Conservation (phyloP, 1,284 basidiomycete genomes). For the Coniferiporia sulphurascens region DNA sequence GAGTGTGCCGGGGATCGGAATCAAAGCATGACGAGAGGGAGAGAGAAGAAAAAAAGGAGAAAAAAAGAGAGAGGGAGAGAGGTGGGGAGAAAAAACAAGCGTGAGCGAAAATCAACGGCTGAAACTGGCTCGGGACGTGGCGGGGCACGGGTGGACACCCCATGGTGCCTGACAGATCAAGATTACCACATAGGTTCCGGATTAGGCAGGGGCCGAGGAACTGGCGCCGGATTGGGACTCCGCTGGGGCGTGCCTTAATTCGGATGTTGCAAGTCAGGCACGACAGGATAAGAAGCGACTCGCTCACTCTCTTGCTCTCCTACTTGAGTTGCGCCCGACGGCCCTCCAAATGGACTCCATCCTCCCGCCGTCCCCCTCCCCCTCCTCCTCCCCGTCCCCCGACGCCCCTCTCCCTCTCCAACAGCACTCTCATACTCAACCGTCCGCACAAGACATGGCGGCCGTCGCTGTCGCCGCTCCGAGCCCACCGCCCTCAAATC, state of each 20-base stretch:
- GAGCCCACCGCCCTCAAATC: slow-evolving; percentile 8
- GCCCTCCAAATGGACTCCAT: neutral
- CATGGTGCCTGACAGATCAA: neutral
- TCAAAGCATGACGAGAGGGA: neutral
- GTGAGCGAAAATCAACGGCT: neutral
- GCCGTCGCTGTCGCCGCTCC: slow-evolving; percentile 3
- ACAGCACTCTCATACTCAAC: neutral
- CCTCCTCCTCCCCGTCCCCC: neutral
- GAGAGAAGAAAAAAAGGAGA: neutral
- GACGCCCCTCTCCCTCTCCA: neutral
- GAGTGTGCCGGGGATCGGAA: neutral
- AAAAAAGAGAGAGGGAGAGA: neutral
- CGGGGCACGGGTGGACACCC: no score
- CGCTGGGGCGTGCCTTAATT: slow-evolving; percentile 9
- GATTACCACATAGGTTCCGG: neutral
- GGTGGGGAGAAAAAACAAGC: neutral
- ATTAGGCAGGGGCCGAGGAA: neutral
- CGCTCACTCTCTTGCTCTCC: no score
- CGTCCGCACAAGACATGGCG: slow-evolving; percentile 1
- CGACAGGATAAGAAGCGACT: neutral
- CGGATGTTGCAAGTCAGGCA: neutral
- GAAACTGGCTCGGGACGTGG: neutral
- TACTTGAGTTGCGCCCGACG: neutral
- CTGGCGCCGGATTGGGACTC: neutral
- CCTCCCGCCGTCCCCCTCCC: neutral